A percentile compares a stretch with the other conserved stretches of the same genome.
phyloP scores from a whole-genome alignment of 495 filamentous ascomycete genomes.

The Chaetomium fimeti region DNA sequence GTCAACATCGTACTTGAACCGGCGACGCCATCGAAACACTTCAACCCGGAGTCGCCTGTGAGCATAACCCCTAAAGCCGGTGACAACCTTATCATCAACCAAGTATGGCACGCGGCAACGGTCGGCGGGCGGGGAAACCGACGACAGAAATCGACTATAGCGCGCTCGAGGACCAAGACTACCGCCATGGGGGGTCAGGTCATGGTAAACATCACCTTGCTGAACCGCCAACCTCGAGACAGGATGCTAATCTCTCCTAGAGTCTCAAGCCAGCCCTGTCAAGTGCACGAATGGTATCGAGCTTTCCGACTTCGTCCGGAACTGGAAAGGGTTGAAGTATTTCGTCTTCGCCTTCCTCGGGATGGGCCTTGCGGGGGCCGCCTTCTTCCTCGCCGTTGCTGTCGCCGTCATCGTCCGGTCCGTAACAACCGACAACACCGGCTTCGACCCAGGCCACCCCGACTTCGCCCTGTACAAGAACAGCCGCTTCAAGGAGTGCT shows the following conservation, averaged over 20 bases:
- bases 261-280: too few relatives aligned
- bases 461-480: conserved; percentile 7
- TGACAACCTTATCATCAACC: not conserved
- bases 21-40: not conserved
- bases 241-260: not conserved
- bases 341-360: not conserved
- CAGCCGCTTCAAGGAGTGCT: conserved; percentile 6
- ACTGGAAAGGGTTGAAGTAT: not conserved
- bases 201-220: too few relatives aligned
- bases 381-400: not conserved
- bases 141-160: not conserved
- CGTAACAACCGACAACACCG: not conserved
- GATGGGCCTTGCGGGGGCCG: not conserved
- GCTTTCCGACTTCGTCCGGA: not conserved
- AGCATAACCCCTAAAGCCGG: too few relatives aligned
- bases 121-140: not conserved
- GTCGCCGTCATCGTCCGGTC: not conserved
- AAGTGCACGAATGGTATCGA: not conserved
- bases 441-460: not conserved
- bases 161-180: not conserved
- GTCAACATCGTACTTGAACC: not conserved
- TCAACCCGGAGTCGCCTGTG: not conserved
- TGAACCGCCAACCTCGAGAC: not conserved
- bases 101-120: not conserved
- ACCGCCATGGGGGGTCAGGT: not conserved